Evolutionary conservation across 202 grass and related monocot species (phyloP).

Genomic region (Elaeis oleifera): DNA sequence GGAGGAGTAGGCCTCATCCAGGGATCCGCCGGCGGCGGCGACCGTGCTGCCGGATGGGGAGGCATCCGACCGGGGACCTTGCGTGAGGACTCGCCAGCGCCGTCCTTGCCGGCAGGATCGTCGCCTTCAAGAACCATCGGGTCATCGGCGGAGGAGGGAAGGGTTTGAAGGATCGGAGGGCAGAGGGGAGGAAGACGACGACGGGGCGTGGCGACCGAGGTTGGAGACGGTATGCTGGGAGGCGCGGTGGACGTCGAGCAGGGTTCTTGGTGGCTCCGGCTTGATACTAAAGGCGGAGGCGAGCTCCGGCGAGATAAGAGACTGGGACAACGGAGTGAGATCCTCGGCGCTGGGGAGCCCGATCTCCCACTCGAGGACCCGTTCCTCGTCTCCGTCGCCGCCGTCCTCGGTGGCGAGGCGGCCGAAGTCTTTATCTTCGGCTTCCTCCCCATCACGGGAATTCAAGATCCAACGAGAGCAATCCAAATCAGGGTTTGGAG

Average conservation of each 20-base stretch:
- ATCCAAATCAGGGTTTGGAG: too few relatives aligned
- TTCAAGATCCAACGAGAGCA: too few relatives aligned
- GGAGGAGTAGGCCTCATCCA: constrained; percentile 9
- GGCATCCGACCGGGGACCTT: constrained; percentile 5
- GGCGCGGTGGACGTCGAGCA: constrained; percentile 38
- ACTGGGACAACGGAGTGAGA: constrained; percentile 11
- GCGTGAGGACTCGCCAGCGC: background rate
- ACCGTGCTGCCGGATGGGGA: constrained; percentile 7
- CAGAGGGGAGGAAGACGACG: constrained; percentile 19
- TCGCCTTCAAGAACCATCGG: background rate
- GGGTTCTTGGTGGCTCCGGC: background rate
- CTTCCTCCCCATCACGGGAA: constrained; percentile 22
- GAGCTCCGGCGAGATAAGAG: constrained; percentile 5
- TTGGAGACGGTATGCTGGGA: constrained; percentile 52
- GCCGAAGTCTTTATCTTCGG: constrained; percentile 4
- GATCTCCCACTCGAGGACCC: constrained; percentile 10
- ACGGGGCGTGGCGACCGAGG: constrained; percentile 29
- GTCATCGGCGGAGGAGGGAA: constrained; percentile 2
- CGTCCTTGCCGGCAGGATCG: background rate
- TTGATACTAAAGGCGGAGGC: constrained; percentile 14
- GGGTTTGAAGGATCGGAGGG: constrained; percentile 18
- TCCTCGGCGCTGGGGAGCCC: constrained; percentile 11
- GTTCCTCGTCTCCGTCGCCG: background rate
- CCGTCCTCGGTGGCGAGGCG: background rate
- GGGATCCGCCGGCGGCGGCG: background rate